Evolutionary conservation across 2,329 filamentous ascomycete genomes (phyloP), one percentile per base, ranked within the genome.

Genomic region (Ascomycota sp.): DNA sequence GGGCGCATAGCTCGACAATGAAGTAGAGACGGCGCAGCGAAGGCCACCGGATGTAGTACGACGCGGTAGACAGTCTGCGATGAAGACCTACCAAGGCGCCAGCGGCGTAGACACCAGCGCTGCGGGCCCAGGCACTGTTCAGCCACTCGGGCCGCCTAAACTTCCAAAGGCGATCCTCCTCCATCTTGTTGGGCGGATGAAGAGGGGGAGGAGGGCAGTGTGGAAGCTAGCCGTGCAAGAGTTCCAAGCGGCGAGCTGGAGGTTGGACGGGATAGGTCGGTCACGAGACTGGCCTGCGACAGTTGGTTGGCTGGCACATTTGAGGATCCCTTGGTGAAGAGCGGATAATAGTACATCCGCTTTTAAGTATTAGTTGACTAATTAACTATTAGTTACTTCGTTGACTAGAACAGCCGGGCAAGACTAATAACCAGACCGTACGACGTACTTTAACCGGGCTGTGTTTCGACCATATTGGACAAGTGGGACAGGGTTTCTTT

Each of bases 121-220:
- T 72, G 46, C 71, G 68, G 40, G 67, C 67, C 58, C 64, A 69
- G 41, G 64, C 60, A 52, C 63, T 72, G 56, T 70, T 73, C 37
- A 74, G 59, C 71, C 71, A 76, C 48, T 72, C 68, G 36, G 72
- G 72, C 59, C 57, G 64, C 52, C 61, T 53, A 48, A 76, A 76
- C 58, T 73, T 75, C 64, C 66, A 76, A 44, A 76, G 67, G 36
- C 70, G 66, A 38, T 74, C 69, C 43, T 74, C 69, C 40, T 70
- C 66, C 67, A 72, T 72, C 33, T 27, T 50, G 29, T 8, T 8
- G 10, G 29, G 21, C 10, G 6, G n/a, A 30, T 12, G 29, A 30
- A 13, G n/a, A 13, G 16, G 29, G 29, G 9, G n/a, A 13, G 7
- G n/a, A 30, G 9, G 29, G 16, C 11, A 13, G 6, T 11, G 29